Conservation (phyloP, 1,284 basidiomycete genomes). For the Coniferiporia sulphurascens region DNA sequence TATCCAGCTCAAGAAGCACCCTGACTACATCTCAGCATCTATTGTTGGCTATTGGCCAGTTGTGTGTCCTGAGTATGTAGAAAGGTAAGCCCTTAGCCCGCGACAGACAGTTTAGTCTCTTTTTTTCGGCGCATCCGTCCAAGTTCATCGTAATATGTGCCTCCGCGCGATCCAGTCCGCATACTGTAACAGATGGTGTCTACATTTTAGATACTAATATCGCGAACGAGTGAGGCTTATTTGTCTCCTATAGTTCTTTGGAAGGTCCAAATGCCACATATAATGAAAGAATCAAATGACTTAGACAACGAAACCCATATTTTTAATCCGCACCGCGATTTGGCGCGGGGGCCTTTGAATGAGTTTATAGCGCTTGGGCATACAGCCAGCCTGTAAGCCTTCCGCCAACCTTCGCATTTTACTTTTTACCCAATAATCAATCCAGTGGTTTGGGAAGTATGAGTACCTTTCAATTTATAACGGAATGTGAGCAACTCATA, state of each 20-base stretch:
- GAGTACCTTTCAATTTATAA: conserved; percentile 39
- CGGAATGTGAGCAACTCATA: conserved; percentile 32
- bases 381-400: conserved; percentile 48
- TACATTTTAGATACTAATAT: background rate
- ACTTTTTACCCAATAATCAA: background rate
- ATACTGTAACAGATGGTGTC: conserved; percentile 58
- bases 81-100: conserved; percentile 33
- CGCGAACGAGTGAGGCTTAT: no score
- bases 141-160: conserved; percentile 52
- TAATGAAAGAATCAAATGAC: conserved; percentile 50
- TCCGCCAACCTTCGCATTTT: background rate
- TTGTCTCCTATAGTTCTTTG: conserved; percentile 38
- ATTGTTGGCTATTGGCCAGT: conserved; percentile 58
- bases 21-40: no score
- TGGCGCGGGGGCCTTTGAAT: conserved; percentile 50
- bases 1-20: no score
- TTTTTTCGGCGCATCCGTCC: conserved; percentile 2
- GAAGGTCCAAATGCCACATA: conserved; percentile 55
- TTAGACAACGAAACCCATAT: conserved; percentile 54
- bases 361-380: conserved; percentile 57
- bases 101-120: conserved; percentile 4
- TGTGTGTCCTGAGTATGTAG: conserved; percentile 53
- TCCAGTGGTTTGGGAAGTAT: conserved; percentile 53
- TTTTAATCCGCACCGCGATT: conserved; percentile 38
- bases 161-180: conserved; percentile 55